Conservation (phyloP, 75 land plant species). For the Chamaecyparis obtusa region DNA sequence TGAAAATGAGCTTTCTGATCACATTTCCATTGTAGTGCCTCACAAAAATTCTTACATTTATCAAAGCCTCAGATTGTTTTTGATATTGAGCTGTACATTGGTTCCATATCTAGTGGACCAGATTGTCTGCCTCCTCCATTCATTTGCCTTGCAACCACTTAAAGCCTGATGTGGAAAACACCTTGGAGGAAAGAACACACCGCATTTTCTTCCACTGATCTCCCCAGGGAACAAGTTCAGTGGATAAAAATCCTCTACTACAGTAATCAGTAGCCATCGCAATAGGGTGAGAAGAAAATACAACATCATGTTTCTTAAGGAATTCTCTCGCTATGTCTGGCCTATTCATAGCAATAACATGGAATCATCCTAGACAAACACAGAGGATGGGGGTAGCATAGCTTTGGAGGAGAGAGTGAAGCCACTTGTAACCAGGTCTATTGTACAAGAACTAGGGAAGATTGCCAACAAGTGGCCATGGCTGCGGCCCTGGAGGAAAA, state of each 20-base stretch:
- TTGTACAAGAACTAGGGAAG: neutral
- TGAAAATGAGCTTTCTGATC: slow-evolving; percentile 20
- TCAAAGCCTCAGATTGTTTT: neutral
- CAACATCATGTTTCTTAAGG: slow-evolving; percentile 41
- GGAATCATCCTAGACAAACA: neutral
- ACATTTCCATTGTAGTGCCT: slow-evolving; percentile 18
- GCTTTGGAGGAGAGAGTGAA: neutral
- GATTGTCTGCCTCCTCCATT: slow-evolving; percentile 37
- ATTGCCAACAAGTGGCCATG: neutral
- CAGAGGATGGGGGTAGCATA: neutral
- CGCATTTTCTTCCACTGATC: slow-evolving; percentile 61
- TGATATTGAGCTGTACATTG: neutral
- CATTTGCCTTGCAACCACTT: slow-evolving; percentile 27
- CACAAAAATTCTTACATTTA: slow-evolving; percentile 15
- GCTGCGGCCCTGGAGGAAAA: neutral
- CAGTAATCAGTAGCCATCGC: neutral
- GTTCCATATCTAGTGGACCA: neutral
- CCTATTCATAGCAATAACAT: slow-evolving; percentile 17
- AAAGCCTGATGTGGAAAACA: slow-evolving; percentile 33
- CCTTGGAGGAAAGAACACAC: slow-evolving; percentile 27
- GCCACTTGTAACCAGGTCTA: neutral
- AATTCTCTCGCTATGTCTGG: slow-evolving; percentile 43
- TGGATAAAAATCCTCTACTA: slow-evolving; percentile 3
- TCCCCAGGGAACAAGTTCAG: slow-evolving; percentile 42
- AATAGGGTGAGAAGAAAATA: slow-evolving; percentile 30